These are phyloP conservation scores for Cryphonectria nitschkei DNA, from an alignment of 2,329 filamentous ascomycete species.

Conservation along the genomic window DNA sequence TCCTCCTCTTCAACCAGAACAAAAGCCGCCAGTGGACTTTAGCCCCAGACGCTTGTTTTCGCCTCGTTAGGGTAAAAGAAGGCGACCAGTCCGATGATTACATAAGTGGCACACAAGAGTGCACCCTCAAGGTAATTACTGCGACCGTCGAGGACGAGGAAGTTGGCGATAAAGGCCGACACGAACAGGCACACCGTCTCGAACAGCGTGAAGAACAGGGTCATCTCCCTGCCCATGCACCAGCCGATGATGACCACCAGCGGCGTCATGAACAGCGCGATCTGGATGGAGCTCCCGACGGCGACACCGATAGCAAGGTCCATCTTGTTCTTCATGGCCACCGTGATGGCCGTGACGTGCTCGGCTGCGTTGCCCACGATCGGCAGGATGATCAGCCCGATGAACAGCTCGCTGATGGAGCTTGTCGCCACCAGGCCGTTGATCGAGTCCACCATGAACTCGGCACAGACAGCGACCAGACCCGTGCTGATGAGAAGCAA, in stretches of 20 bases:
- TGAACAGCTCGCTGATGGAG: constrained; percentile 67
- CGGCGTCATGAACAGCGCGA: constrained; percentile 72
- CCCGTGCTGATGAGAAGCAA: constrained; percentile 66
- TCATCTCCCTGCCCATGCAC: constrained; percentile 70
- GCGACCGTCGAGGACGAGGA: constrained; percentile 81
- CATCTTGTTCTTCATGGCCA: constrained; percentile 77
- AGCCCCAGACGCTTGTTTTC: constrained; percentile 49
- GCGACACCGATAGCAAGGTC: constrained; percentile 74
- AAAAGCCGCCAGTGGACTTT: background rate
- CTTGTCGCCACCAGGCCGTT: constrained; percentile 61
- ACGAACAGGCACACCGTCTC: constrained; percentile 88
- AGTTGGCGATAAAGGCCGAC: constrained; percentile 84
- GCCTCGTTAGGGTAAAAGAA: constrained; percentile 65
- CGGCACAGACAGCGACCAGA: constrained; percentile 69
- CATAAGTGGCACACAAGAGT: constrained; percentile 66
- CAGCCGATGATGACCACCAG: constrained; percentile 74
- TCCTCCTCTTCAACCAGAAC: background rate
- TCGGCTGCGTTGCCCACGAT: constrained; percentile 76
- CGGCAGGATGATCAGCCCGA: constrained; percentile 74
- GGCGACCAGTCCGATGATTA: constrained; percentile 69
- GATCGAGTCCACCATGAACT: constrained; percentile 72
- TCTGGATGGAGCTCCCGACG: constrained; percentile 72
- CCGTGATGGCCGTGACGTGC: constrained; percentile 72
- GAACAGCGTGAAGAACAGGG: constrained; percentile 84
- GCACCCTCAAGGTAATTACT: constrained; percentile 87